Base-by-base conservation (phyloP, 192 early-diverging fungal genomes). In the Rhizophlyctis rosea region DNA sequence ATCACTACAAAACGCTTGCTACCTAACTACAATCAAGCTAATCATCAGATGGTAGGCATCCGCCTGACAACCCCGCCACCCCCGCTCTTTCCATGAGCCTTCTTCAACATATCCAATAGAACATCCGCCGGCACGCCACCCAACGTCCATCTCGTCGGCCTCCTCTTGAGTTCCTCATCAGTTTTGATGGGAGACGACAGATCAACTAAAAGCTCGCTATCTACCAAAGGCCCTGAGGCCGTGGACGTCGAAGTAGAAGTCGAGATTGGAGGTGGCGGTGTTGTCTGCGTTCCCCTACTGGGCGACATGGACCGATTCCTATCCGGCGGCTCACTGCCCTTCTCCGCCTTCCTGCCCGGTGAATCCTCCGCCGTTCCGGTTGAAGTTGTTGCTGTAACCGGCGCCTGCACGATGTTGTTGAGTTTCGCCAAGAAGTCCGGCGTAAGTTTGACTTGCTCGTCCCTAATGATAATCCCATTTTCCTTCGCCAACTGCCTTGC, bases 401-500 rank as follows among this genome's bases (percentile, higher is more conserved):
- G 47, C 25, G 35, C 23, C 52, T 57, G 55, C 23, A 49, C 54
- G 32, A 35, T 4, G 18, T 63, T 33, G 28, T 52, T 58, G 58
- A 69, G 60, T 35, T 68, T 57, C 55, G 76, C 69, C 68, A 81
- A 68, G 60, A 81, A 81, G 47, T 71, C 69, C 7, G 76, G 76
- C 14, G 80, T 77, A 3, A 82, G 57, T 60, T 82, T 82, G 23
- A 82, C 39, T 9, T 47, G 58, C 47, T 73, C 69, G 32, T 80
- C 77, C 55, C 65, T 58, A 47, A 82, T 79, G 49, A 82, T 79
- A 57, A 82, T 82, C 9, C 80, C 80, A 11, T 44, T 61, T 29
- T 65, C 55, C 47, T 73, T 62, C 52, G 79, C 62, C 39, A 82
- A 50, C 29, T 63, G 50, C 70, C 64, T 62, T 34, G 72, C 76